Evolutionary conservation across 2,329 filamentous ascomycete species (phyloP), one percentile per base, ranked within the genome.

Genomic region (Epichloe coenophiala): DNA sequence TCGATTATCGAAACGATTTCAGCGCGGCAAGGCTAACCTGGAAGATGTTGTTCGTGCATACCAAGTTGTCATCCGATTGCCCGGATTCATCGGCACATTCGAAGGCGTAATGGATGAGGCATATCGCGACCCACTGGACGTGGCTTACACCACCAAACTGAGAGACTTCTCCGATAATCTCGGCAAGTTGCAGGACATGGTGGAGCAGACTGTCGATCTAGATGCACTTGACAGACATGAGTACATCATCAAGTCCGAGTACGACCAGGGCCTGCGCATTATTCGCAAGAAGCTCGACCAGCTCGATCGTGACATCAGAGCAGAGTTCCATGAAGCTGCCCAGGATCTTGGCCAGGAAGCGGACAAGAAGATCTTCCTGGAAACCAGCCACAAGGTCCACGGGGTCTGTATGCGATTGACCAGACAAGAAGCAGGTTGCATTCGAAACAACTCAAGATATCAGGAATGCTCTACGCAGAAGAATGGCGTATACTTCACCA

Each of bases 281-380:
- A 94, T 98, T 58, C 82, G 88, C 48, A 90, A 87, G 69, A 93
- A 91, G 63, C 80, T 98, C 2, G 91, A 97, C 62, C 88, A 84
- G 61, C 71, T 95, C 31, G 83, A 84, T 55, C 73, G 81, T 42
- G 84, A 90, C 50, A 96, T 98, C 80, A 79, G 90, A 47, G 75
- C 75, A 35, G 91, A 97, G 64, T 93, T 94, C 60, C 72, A 74
- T 47, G 75, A 79, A 33, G 87, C 88, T 0, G 86, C 86, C 8
- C 74, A 79, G 38, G 91, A 98, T 63, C 78, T 98, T 0, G 81
- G 81, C 52, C 90, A 95, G 63, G 93, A 98, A 58, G 81, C 82
- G n/a, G 90, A 96, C 65, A 98, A 98, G 77, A 98, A 98, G 68
- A 84, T 98, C 21, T 97, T 97, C 65, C 77, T 98, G 12, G 93